These are phyloP conservation scores for Phyllachora maydis DNA, from an alignment of 2,329 filamentous ascomycete species.

Conservation along the genomic window DNA sequence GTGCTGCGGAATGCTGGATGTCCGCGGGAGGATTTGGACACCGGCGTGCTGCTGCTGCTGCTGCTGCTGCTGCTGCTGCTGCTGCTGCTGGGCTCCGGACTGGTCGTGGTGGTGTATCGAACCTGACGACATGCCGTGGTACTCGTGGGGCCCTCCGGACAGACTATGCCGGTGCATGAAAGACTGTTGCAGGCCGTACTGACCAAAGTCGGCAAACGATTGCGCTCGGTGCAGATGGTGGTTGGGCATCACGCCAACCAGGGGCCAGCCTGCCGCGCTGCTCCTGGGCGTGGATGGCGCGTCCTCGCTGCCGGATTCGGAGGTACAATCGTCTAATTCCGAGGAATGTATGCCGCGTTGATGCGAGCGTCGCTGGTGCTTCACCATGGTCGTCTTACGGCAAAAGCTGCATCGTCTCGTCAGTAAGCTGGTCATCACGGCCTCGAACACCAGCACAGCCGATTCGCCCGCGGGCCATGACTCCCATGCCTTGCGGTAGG, in stretches of 20 bases:
- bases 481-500: too few species aligned
- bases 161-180: conserved; percentile 26
- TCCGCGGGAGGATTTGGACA: conserved; percentile 26
- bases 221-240: conserved; percentile 26
- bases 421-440: too few species aligned
- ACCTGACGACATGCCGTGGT: conserved; percentile 16
- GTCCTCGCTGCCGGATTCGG: conserved; percentile 35
- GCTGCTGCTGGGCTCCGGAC: conserved; percentile 4
- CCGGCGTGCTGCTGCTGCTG: conserved; percentile 15
- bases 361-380: conserved; percentile 41
- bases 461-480: too few species aligned
- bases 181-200: conserved; percentile 21
- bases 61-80: conserved; percentile 3
- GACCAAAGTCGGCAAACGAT: conserved; percentile 32
- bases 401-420: conserved; percentile 40
- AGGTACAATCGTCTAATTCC: conserved; percentile 32
- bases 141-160: conserved; percentile 20
- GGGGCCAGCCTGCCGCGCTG: conserved; percentile 28
- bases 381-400: conserved; percentile 52
- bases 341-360: conserved; percentile 34
- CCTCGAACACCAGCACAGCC: too few species aligned
- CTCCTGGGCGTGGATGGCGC: conserved; percentile 37
- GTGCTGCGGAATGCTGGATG: conserved; percentile 22
- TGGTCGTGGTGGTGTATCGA: conserved; percentile 16
- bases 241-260: conserved; percentile 17